Evolutionary conservation across 106 monocot species (phyloP).

Genomic region (Allium fistulosum): DNA sequence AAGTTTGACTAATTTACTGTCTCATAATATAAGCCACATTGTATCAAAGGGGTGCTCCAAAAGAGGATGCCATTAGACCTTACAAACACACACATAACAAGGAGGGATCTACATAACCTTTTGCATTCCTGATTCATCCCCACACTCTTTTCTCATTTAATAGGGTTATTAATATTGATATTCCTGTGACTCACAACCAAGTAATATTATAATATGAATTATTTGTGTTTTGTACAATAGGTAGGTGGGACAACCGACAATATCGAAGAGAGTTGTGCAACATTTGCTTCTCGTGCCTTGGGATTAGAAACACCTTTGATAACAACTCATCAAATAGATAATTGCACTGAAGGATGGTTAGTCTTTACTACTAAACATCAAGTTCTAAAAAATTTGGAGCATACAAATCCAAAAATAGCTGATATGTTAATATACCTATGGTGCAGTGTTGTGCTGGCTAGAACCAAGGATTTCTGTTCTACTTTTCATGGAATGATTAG

Average conservation of each 20-base stretch:
- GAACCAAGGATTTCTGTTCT: slow-evolving; percentile 91
- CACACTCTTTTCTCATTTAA: too few species aligned
- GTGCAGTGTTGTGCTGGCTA: slow-evolving; percentile 88
- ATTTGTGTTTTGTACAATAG: slow-evolving; percentile 23
- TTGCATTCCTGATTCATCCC: too few species aligned
- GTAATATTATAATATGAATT: background rate
- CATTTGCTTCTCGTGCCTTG: slow-evolving; percentile 90
- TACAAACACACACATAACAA: too few species aligned
- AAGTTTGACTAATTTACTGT: too few species aligned
- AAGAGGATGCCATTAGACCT: background rate
- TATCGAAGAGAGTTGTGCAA: slow-evolving; percentile 92
- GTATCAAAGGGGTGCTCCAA: background rate
- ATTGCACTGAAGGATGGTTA: slow-evolving; percentile 97
- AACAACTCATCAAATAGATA: slow-evolving; percentile 97
- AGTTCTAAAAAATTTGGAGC: background rate
- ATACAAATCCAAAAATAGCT: background rate
- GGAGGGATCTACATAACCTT: too few species aligned
- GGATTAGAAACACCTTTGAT: slow-evolving; percentile 59
- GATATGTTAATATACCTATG: slow-evolving; percentile 1
- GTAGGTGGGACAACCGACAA: slow-evolving; percentile 97
- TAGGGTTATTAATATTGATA: too few species aligned
- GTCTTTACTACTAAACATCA: slow-evolving; percentile 4
- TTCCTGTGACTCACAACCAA: background rate
- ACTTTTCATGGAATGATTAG: slow-evolving; percentile 90
- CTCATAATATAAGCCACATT: too few species aligned